These are phyloP conservation scores for Effrenium voratum DNA, from an alignment of 73 alveolate species.

Conservation along the genomic window DNA sequence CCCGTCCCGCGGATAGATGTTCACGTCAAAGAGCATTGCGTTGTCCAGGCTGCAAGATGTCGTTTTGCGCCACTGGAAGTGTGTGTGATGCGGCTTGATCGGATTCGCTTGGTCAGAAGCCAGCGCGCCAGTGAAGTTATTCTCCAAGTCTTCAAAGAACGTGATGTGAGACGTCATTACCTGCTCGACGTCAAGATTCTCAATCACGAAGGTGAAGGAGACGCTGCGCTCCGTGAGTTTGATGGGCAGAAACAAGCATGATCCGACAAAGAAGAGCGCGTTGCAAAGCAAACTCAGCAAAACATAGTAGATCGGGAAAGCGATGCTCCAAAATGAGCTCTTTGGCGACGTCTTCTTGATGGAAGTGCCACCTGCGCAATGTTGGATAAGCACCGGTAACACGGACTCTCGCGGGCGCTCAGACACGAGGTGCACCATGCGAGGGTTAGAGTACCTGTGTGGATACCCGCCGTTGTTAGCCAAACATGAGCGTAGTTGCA, in stretches of 20 bases:
- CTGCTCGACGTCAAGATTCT: conserved; percentile 59
- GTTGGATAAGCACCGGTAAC: conserved; percentile 58
- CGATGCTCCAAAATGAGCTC: conserved; percentile 69
- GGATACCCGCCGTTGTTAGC: neutral
- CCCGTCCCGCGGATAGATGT: conserved; percentile 85
- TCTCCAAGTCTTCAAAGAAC: conserved; percentile 51
- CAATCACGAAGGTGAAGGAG: conserved; percentile 67
- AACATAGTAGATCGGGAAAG: conserved; percentile 82
- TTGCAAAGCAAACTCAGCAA: conserved; percentile 67
- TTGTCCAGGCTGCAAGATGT: conserved; percentile 83
- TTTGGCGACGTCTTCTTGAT: neutral
- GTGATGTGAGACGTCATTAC: conserved; percentile 60
- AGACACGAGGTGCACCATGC: conserved; percentile 68
- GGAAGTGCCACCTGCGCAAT: neutral
- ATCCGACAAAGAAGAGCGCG: conserved; percentile 80
- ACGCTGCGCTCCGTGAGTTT: conserved; percentile 2
- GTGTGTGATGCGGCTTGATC: conserved; percentile 78
- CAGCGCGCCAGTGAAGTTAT: conserved; percentile 66
- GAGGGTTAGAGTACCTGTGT: neutral
- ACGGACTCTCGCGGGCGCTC: conserved; percentile 92
- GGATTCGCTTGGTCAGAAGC: conserved; percentile 50
- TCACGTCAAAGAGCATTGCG: conserved; percentile 87
- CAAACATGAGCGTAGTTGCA: neutral
- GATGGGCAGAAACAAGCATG: conserved; percentile 73
- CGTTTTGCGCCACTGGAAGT: conserved; percentile 81